Base-by-base conservation (phyloP, 1,284 basidiomycete species). In the Trichosporon asahii region DNA sequence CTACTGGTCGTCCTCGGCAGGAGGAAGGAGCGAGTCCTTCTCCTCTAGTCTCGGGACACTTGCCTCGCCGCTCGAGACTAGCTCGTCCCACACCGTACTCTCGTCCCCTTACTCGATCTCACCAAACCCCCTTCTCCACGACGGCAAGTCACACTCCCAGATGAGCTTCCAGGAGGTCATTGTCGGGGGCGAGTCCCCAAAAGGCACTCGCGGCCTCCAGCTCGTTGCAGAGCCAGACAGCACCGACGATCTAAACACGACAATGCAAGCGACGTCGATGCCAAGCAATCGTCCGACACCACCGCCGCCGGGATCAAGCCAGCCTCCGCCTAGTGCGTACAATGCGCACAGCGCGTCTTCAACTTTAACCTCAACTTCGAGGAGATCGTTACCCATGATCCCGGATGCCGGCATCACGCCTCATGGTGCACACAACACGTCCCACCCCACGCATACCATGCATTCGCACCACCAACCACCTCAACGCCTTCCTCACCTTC, bases 1-100 rank as follows among this genome's bases (percentile, higher is more conserved):
- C 68, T 82, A 82, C 73, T 82, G 76, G 76, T 80, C 78, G 5
- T 73, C 73, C 7, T 70, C 74, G 15, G 80, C 81, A 9, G 81
- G 80, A n/a, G 73, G 72, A 23, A 78, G 79, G n/a, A 76, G 76
- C n/a, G 73, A 73, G 6, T 79, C 78, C 9, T 72, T 78, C 15
- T 76, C 78, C 3, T 78, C 78, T 1, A 77, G 74, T 3, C 71
- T 80, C 21, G 74, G 75, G 33, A 68, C 27, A 3, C 29, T 61
- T 4, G 18, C 72, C 27, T 69, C 71, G 3, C 71, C 73, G 25
- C 69, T 70, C 63, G 68, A 72, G 29, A 29, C 57, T 14, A 61
- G 27, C 35, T 60, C 69, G 27, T 57, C 68, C 18, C 64, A 49
- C 29, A 31, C 60, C 44, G 23, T 57, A 14, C 69, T 69, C 18